Percentiles rank a stretch among this genome's conserved stretches.
These are phyloP conservation scores for Hyphopichia khmerensis DNA, from an alignment of 1,139 yeast species.

Conservation along the genomic window DNA sequence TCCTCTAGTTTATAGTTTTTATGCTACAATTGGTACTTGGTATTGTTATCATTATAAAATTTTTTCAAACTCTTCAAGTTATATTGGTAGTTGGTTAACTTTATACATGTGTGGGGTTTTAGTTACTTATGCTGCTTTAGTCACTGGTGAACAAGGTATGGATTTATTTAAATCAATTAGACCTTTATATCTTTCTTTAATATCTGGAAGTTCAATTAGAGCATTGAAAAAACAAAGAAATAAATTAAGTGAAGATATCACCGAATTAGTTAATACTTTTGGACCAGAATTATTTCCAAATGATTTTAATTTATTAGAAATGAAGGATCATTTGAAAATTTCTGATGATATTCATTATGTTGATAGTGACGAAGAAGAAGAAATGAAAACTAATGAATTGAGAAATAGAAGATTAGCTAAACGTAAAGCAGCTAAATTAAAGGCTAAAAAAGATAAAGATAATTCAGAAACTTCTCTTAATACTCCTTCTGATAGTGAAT, in stretches of 20 bases:
- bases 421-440: constrained; percentile 17
- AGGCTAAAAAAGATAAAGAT: constrained; percentile 1
- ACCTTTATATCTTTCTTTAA: constrained; percentile 76
- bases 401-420: constrained; percentile 42
- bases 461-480: background rate
- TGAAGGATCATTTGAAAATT: constrained; percentile 29
- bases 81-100: constrained; percentile 40
- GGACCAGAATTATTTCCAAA: constrained; percentile 48
- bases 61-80: constrained; percentile 9
- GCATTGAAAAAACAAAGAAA: constrained; percentile 46
- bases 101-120: constrained; percentile 60
- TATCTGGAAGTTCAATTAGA: constrained; percentile 57
- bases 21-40: constrained; percentile 68
- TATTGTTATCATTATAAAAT: constrained; percentile 28
- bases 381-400: constrained; percentile 52
- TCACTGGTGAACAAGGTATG: constrained; percentile 91
- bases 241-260: constrained; percentile 42
- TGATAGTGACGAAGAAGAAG: constrained; percentile 57
- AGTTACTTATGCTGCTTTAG: constrained; percentile 82
- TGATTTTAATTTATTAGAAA: constrained; percentile 45
- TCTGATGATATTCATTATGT: constrained; percentile 25
- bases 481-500: constrained; percentile 17
- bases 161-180: constrained; percentile 81
- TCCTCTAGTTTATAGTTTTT: constrained; percentile 77
- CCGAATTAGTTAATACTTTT: constrained; percentile 43